These are phyloP conservation scores for Annulohypoxylon moriforme DNA, from an alignment of 495 filamentous ascomycete genomes.

Conservation along the genomic window DNA sequence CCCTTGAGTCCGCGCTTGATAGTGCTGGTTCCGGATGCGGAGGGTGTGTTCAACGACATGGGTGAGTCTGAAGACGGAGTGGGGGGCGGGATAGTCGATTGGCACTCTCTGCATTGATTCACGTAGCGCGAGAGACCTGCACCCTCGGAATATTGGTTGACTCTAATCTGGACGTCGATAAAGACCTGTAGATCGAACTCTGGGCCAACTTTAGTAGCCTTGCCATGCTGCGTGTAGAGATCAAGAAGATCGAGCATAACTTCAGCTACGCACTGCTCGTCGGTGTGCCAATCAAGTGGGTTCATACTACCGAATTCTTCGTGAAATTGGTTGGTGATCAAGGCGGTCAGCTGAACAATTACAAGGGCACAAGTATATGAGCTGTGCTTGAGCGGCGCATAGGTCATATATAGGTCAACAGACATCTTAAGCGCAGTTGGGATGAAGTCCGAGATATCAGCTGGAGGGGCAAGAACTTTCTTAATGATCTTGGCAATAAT, in stretches of 20 bases:
- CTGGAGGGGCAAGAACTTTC: constrained; percentile 54
- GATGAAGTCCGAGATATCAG: constrained; percentile 61
- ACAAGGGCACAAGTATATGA: constrained; percentile 81
- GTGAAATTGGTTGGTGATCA: constrained; percentile 66
- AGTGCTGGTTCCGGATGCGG: constrained; percentile 50
- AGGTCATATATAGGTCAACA: constrained; percentile 91
- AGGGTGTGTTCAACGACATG: constrained; percentile 53
- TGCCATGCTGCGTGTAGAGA: constrained; percentile 81
- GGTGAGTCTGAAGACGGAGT: constrained; percentile 49
- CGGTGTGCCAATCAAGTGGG: constrained; percentile 65
- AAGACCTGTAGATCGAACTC: constrained; percentile 77
- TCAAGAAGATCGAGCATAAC: constrained; percentile 88
- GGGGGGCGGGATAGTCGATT: constrained; percentile 51
- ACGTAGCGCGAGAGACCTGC: constrained; percentile 50
- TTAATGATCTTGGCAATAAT: constrained; percentile 79
- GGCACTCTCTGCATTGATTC: constrained; percentile 57
- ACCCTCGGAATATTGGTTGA: constrained; percentile 78
- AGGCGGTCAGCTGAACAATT: constrained; percentile 81
- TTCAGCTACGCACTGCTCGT: constrained; percentile 80
- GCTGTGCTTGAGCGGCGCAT: constrained; percentile 87
- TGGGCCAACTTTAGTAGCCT: constrained; percentile 76
- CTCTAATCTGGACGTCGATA: constrained; percentile 82
- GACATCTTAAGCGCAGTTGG: constrained; percentile 80
- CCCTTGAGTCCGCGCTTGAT: constrained; percentile 63
- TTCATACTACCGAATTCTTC: constrained; percentile 53